Evolutionary conservation across 2,329 filamentous ascomycete species (phyloP), one percentile per base, ranked within the genome.

Genomic region (Penicillium sp.): DNA sequence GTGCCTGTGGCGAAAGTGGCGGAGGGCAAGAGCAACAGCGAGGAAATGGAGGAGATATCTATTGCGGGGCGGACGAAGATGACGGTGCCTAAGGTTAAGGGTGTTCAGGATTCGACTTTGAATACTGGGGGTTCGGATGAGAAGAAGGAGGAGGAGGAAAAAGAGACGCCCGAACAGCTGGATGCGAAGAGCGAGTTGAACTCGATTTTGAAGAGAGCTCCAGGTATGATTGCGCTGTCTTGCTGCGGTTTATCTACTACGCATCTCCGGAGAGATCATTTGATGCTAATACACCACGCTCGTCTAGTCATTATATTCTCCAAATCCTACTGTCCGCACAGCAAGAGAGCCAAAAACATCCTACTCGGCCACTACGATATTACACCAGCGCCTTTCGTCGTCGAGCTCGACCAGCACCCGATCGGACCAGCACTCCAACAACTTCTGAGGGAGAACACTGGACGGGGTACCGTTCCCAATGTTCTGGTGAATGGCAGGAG

Each of bases 281-380:
- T 1, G 4, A 37, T 15, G 7, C 30, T 53, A 35, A 53, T 13
- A 9, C 17, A 2, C 7, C 22, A 19, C 44, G 28, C n/a, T 24
- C 7, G 7, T 59, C 7, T 67, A 95, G 92, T 98, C 63, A 91
- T 97, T 75, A 92, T 99, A 71, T 98, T 98, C 81, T 97, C 93
- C 66, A 98, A 99, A 79, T 87, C 91, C 1, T 97, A 94, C 80
- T 99, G 95, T 78, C 92, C 91, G 0, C 89, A 86, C 80, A 97
- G 93, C 56, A 90, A 88, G 74, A 88, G 88, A 69, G 95, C 95
- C 50, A 99, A 99, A 80, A 83, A 84, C 47, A 86, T 98, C 59
- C 86, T 99, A 44, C 86, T 97, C 45, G 87, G 93, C 24, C 89
- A 90, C 70, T 98, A 98, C 82, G 83, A 82, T 58, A 96, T 99